Evolutionary conservation across 1,284 basidiomycete species (phyloP), one percentile per base, ranked within the genome.

Genomic region (Cerrena zonata): DNA sequence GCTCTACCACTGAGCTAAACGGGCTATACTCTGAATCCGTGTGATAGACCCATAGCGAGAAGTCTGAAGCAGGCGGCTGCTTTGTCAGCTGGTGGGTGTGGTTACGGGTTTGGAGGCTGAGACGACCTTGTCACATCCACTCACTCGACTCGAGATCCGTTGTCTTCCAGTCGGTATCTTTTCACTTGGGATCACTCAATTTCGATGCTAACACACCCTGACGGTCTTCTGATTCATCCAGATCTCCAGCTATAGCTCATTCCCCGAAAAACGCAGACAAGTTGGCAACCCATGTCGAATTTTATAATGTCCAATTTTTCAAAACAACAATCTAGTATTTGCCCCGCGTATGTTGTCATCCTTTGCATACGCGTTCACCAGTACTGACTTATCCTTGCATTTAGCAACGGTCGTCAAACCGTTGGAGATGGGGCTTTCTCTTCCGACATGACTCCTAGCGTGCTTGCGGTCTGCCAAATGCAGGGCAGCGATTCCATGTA

Each of bases 341-440:
- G 87, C 86, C 86, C 86, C 85, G 77, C 83, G 86, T 87, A 77
- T 58, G 86, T 48, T 56, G 64, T 48, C 55, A 65, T 36, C 65
- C 34, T 19, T 53, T 66, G 56, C 15, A 53, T 72, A 23, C 61
- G 65, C 49, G 57, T 65, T 45, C 55, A 52, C 47, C 60, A 13
- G 1, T 34, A 39, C 54, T 53, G n/a, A 59, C 47, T 25, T 40
- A 36, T 37, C 15, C 23, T 18, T 49, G 49, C 51, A 47, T 65
- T 11, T 67, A 91, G 89, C 88, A 91, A 90, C 88, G 88, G 86
- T 73, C 80, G 88, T 88, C 84, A 82, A 75, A 78, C 84, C 88
- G 88, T 91, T 91, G 88, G 88, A 73, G 89, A 91, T 90, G 88
- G 88, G 88, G 88, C 88, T 76, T 75, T 78, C 74, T 77, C 76